Evolutionary conservation across 2,329 filamentous ascomycete genomes (phyloP).

Genomic region (Coniochaeta hoffmannii): DNA sequence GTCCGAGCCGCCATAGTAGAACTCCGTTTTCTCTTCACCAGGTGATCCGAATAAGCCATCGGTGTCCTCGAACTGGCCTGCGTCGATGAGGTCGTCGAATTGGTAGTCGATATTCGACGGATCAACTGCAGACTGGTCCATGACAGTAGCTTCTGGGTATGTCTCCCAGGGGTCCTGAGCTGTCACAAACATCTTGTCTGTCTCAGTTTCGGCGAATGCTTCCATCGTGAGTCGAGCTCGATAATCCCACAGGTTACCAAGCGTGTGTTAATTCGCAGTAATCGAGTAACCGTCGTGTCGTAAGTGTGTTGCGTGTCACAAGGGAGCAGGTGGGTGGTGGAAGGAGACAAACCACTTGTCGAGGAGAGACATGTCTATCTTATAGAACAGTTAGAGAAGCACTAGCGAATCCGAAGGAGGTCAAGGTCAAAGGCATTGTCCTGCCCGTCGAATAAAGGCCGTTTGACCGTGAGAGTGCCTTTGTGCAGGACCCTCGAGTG

Average conservation of each 20-base stretch:
- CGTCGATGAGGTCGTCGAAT: neutral
- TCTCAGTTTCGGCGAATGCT: neutral
- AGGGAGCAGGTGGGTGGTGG: neutral
- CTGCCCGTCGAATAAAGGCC: neutral
- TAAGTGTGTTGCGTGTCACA: neutral
- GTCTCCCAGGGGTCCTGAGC: neutral
- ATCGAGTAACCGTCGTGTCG: too few relatives aligned
- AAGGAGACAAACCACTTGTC: neutral
- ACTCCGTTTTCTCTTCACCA: neutral
- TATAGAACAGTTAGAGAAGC: neutral
- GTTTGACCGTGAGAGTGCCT: neutral
- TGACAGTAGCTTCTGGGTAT: neutral
- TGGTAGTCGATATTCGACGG: neutral
- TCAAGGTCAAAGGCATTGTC: neutral
- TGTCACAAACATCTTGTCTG: neutral
- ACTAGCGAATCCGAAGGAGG: neutral
- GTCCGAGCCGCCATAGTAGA: neutral
- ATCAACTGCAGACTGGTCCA: neutral
- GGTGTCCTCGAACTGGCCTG: neutral
- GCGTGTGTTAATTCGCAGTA: neutral
- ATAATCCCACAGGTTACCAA: neutral
- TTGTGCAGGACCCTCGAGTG: neutral
- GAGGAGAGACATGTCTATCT: neutral
- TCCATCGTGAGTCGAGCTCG: neutral
- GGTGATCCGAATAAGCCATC: neutral